These are phyloP conservation scores for Leptodermis oblonga DNA, from an alignment of 257 asterid genomes.

Conservation along the genomic window DNA sequence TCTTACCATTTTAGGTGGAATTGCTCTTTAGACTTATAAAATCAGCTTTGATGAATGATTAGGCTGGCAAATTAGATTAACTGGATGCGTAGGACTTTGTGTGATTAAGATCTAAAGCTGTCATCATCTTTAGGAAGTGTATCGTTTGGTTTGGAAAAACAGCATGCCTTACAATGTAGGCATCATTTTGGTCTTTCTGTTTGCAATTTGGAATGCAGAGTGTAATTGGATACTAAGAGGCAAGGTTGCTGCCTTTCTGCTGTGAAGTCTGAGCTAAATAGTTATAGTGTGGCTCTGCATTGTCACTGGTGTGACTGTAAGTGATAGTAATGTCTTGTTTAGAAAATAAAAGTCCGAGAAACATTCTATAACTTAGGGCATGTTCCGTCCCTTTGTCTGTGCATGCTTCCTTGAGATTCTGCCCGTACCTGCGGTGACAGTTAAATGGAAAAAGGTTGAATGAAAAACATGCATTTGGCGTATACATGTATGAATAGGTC, in stretches of 20 bases:
- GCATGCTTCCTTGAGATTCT: not conserved
- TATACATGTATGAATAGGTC: not conserved
- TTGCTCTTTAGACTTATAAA: not conserved
- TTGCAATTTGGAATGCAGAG: not conserved
- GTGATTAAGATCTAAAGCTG: not conserved
- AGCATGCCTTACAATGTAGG: not conserved
- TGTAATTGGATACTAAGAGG: not conserved
- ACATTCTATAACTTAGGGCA: not conserved
- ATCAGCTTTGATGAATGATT: not conserved
- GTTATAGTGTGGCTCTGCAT: not conserved
- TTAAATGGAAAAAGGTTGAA: not conserved
- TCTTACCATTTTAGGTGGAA: not conserved
- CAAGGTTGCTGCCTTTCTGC: not conserved
- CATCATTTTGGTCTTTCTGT: not conserved
- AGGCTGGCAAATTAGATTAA: not conserved
- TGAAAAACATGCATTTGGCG: not conserved
- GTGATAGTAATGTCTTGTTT: not conserved
- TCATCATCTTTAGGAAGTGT: not conserved
- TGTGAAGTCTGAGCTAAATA: not conserved
- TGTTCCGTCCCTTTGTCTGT: not conserved
- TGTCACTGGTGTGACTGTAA: not conserved
- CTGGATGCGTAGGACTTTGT: not conserved
- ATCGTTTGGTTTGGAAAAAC: not conserved
- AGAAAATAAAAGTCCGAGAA: not conserved
- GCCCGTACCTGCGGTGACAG: not conserved